Conservation (phyloP, 768 basidiomycete species). For the Mycena capillaripes region DNA sequence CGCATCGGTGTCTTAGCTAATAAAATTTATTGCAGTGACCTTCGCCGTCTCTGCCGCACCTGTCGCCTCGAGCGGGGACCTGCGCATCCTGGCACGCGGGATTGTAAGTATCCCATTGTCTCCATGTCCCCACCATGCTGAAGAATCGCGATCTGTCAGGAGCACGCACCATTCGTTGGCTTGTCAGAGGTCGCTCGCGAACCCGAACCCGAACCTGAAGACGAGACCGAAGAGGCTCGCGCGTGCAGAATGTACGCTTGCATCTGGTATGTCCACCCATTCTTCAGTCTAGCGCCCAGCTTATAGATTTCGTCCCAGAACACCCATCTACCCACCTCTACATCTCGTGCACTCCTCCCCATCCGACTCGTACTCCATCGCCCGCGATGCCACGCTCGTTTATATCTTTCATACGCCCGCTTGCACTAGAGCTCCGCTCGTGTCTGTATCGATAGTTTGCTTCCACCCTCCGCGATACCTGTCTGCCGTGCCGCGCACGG, state of each 20-base stretch:
- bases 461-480: not conserved
- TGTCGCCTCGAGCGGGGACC: not conserved
- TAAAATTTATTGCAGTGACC: not conserved
- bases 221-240: not conserved
- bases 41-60: slow-evolving; percentile 18
- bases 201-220: not conserved
- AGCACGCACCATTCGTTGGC: slow-evolving; percentile 8
- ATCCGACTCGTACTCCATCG: not conserved
- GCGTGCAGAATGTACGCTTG: slow-evolving; percentile 21
- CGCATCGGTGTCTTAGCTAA: not conserved
- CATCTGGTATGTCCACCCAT: slow-evolving; percentile 7
- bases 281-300: not conserved
- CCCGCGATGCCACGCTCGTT: slow-evolving; percentile 11
- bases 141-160: not conserved
- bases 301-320: not conserved
- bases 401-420: not conserved
- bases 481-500: not conserved
- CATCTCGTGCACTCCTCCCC: not conserved
- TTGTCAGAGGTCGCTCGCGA: slow-evolving; percentile 16
- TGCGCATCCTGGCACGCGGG: not conserved
- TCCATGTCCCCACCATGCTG: not conserved
- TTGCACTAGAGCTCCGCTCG: not conserved
- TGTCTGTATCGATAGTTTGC: slow-evolving; percentile 17
- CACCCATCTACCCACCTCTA: not conserved
- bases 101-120: not conserved